These are phyloP conservation scores for Beauveria asiatica DNA, from an alignment of 2,329 filamentous ascomycete species.

Conservation along the genomic window DNA sequence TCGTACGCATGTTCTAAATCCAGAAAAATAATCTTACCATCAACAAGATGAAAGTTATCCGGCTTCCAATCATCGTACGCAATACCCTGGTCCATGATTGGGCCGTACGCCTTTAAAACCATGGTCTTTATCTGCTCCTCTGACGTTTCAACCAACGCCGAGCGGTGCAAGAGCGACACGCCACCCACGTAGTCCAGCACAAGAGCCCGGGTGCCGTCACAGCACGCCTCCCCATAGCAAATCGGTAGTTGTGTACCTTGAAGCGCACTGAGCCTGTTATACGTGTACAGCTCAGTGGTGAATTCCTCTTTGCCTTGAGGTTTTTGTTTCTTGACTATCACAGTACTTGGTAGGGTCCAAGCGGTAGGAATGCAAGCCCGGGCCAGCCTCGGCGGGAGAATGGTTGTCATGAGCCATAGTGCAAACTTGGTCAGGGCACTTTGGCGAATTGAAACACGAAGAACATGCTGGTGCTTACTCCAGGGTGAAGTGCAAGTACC, in stretches of 20 bases:
- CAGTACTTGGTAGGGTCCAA: slow-evolving; percentile 11
- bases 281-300: slow-evolving; percentile 14
- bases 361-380: neutral
- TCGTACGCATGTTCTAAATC: slow-evolving; percentile 5
- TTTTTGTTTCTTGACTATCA: slow-evolving; percentile 15
- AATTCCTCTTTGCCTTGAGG: slow-evolving; percentile 14
- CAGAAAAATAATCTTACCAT: slow-evolving; percentile 11
- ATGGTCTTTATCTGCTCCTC: neutral
- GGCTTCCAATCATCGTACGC: slow-evolving; percentile 11
- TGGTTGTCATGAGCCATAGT: neutral
- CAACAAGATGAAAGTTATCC: slow-evolving; percentile 13
- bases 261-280: slow-evolving; percentile 7
- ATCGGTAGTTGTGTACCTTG: slow-evolving; percentile 13
- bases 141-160: neutral
- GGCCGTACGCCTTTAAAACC: neutral
- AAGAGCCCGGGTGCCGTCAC: slow-evolving; percentile 11
- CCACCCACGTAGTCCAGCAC: slow-evolving; percentile 12
- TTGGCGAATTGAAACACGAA: neutral
- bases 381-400: neutral
- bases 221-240: slow-evolving; percentile 12
- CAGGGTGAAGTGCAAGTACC: neutral
- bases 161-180: slow-evolving; percentile 1
- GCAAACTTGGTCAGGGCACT: neutral
- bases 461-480: neutral
- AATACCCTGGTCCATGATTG: neutral